Evolutionary conservation across 169 alveolate genomes (phyloP).

Genomic region (Cyclospora cayetanensis): DNA sequence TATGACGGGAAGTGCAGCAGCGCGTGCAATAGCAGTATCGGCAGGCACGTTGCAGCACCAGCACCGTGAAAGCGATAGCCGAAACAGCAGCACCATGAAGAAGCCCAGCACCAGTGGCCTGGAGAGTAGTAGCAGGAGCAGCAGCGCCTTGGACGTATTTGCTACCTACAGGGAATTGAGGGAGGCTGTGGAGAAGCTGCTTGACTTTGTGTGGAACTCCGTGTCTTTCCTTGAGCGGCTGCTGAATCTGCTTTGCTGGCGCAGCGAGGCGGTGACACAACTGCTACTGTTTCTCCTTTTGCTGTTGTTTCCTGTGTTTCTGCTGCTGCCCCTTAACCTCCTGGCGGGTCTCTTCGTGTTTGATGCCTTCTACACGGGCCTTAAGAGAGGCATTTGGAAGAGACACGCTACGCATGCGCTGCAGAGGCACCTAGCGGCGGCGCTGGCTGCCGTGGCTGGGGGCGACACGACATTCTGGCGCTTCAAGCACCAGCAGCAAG

Average conservation of each 20-base stretch:
- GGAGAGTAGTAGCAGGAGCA: slow-evolving; percentile 15
- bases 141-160: not conserved
- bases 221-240: not conserved
- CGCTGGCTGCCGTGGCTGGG: slow-evolving; percentile 21
- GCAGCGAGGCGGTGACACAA: slow-evolving; percentile 6
- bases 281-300: slow-evolving; percentile 26
- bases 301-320: slow-evolving; percentile 39
- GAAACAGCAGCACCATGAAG: slow-evolving; percentile 1
- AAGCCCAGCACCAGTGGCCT: slow-evolving; percentile 41
- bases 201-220: not conserved
- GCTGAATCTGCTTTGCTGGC: not conserved
- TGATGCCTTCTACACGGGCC: slow-evolving; percentile 25
- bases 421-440: slow-evolving; percentile 35
- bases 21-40: not conserved
- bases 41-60: not conserved
- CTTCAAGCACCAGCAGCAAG: slow-evolving; percentile 16
- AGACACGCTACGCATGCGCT: slow-evolving; percentile 43
- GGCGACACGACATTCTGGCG: slow-evolving; percentile 50
- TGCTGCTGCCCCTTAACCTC: slow-evolving; percentile 39
- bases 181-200: not conserved
- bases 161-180: slow-evolving; percentile 19
- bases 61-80: not conserved
- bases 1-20: not conserved
- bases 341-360: slow-evolving; percentile 22
- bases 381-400: slow-evolving; percentile 23